Base-by-base conservation (phyloP, 2,329 filamentous ascomycete genomes). In the Cercospora sp. region DNA sequence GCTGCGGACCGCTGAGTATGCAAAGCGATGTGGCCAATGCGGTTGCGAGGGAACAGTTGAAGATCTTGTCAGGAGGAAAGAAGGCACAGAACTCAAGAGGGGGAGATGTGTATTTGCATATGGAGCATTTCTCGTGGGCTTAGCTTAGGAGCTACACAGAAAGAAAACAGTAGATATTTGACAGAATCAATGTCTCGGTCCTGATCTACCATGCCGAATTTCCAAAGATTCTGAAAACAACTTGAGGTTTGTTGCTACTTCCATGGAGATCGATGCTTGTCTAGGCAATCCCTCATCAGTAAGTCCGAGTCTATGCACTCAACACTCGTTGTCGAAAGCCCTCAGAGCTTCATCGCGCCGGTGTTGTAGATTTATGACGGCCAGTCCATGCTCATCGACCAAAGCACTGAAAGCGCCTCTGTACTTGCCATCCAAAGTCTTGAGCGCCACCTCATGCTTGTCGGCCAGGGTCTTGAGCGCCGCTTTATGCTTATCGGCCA, bases 1-100 rank as follows among this genome's bases (percentile, higher is more conserved):
- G 80, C 16, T 84, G 83, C 65, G 83, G 83, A 0, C 82, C 82
- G 1, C 61, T 73, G 23, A 81, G 79, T 3, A 83, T 85, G 83
- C 77, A 83, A 62, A 75, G 82, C 61, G 83, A 85, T 76, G 80
- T 83, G 8, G 76, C 81, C 1, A 81, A 83, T 74, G 82, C 82
- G 7, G 82, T 83, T 20, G 82, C 83, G 1, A 63, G 63, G n/a
- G 79, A 79, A 48, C 83, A 85, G 64, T 60, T 79, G 64, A 67
- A 69, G 7, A 78, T 81, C 12, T 28, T 82, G 7, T 77, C 71
- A 18, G 77, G 74, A 5, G 72, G 69, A 1, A 74, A 72, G 59
- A 65, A 67, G 12, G 48, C 23, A 55, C 48, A 30, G 12, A 16
- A 13, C 8, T 16, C 23, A 16, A 26, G 7, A 55, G 48, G 23